Evolutionary conservation across 2,329 filamentous ascomycete species (phyloP), one percentile per base, ranked within the genome.

Genomic region (Ilyonectria mors-panacis): DNA sequence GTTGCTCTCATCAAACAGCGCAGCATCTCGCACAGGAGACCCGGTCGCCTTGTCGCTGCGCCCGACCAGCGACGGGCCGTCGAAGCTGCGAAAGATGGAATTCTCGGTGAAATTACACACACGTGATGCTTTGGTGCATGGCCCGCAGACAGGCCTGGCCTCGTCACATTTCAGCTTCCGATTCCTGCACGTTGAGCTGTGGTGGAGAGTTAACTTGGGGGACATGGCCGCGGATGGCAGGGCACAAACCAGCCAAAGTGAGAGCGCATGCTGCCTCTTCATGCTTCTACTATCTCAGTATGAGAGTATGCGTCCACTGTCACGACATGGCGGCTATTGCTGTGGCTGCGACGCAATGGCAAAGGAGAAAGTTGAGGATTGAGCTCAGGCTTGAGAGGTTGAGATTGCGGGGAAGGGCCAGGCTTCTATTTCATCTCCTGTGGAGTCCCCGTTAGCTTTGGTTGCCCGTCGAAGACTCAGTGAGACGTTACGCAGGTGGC

Each of bases 111-210:
- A 75, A 21, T 45, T 63, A 13, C 73, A 75, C 0, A 30, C 15
- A 5, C 72, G 59, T 1, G 48, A 63, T 13, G 67, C 60, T 9
- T 70, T 75, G 10, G 28, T 26, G 17, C 74, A 76, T 1, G 61
- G 67, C 13, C 72, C 67, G n/a, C 75, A 77, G 0, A 62, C n/a
- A 0, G 75, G 75, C 3, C 69, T 74, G 0, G 12, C 47, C 23
- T 77, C 70, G 42, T 77, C 70, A 4, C 76, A 77, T 35, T 77
- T 77, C 2, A 77, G 6, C 17, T 77, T 77, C 4, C 76, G 67
- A 9, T 35, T 60, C 59, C 73, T 65, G 19, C 73, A 73, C 1
- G 69, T 75, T 6, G 70, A 59, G 3, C 73, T 75, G 8, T 13
- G 7, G 13, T 21, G 42, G 42, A 13, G 9, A 4, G 21, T 45